Evolutionary conservation across 78 protist species (phyloP), one percentile per base, ranked within the genome.

Genomic region (Pigoraptor vietnamica): DNA sequence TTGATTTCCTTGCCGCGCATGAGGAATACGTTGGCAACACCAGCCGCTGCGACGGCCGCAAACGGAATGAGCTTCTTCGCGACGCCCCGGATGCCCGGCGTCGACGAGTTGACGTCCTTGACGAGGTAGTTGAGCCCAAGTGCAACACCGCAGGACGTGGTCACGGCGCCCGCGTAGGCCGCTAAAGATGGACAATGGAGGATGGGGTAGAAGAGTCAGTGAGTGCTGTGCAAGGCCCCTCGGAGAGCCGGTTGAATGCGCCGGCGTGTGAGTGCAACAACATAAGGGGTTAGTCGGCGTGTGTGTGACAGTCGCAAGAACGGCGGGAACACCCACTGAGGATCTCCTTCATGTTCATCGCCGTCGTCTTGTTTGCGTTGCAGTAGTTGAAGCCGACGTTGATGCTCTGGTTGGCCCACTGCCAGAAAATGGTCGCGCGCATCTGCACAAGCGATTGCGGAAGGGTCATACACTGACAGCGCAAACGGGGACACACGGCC

Each of bases 311-410:
- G n/a, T n/a, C n/a, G n/a, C n/a, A n/a, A n/a, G n/a, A n/a, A n/a
- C n/a, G n/a, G n/a, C n/a, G n/a, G n/a, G n/a, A n/a, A 23, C 36
- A 81, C 86, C 19, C 14, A 81, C 86, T n/a, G 36, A 90, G 40
- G 29, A 82, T 2, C 9, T 81, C 29, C n/a, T 2, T 0, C n/a
- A 1, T 86, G 90, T 67, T 0, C n/a, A 35, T 40, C n/a, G 90
- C 79, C 36, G 1, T 37, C 14, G 93, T 81, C 55, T 23, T 35
- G 90, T 92, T 92, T 2, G 81, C n/a, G 90, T 94, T 94, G 89
- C 67, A 81, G 81, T 86, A 94, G 91, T 94, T 94, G 93, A 94
- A 86, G 23, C 91, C 93, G 2, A 92, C 96, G 35, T 94, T 94
- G 91, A 40, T 1, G 23, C 81, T 81, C 89, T 93, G 95, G 86